Evolutionary conservation across 1,284 basidiomycete species (phyloP), one percentile per base, ranked within the genome.

Genomic region (Pholiota adiposa): DNA sequence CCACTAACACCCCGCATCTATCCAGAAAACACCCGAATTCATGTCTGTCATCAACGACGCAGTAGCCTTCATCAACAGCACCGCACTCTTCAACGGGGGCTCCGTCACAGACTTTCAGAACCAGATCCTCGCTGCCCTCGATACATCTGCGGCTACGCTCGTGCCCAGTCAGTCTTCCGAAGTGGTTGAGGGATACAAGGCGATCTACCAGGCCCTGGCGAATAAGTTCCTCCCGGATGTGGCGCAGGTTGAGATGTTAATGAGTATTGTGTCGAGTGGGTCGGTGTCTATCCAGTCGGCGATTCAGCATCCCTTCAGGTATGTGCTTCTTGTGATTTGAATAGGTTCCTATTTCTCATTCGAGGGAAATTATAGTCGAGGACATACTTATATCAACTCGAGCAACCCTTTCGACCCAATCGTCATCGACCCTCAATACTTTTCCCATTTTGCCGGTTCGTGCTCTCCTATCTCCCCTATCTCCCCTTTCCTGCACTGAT

Each of bases 41-140:
- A 75, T 85, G 23, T 88, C 87, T 2, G 86, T 83, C 70, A 80
- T 90, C 73, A 91, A 91, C 77, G 83, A 84, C 48, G 72, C 74
- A 3, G 67, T 70, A 8, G 73, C 72, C 14, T 75, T 67, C 59
- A 67, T 70, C 34, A 74, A 74, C 63, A 65, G 65, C 41, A 67
- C 69, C 51, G 64, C 56, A 12, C 65, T 73, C 19, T 68, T 73
- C 59, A 68, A 65, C 46, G 66, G 63, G 43, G 51, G 34, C 25
- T 9, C 54, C 12, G 60, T 60, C 1, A 52, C 60, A 8, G 52
- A 50, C 9, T 65, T 74, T 50, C 63, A 70, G 43, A 55, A 51
- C 8, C 56, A 61, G 41, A 65, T 73, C 19, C 18, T 53, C 7
- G 50, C 48, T 18, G 64, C 63, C 14, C 44, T 67, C 16, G 59